Evolutionary conservation across 2,329 filamentous ascomycete species (phyloP), one percentile per base, ranked within the genome.

Genomic region (Fusarium tanahbumbuense): DNA sequence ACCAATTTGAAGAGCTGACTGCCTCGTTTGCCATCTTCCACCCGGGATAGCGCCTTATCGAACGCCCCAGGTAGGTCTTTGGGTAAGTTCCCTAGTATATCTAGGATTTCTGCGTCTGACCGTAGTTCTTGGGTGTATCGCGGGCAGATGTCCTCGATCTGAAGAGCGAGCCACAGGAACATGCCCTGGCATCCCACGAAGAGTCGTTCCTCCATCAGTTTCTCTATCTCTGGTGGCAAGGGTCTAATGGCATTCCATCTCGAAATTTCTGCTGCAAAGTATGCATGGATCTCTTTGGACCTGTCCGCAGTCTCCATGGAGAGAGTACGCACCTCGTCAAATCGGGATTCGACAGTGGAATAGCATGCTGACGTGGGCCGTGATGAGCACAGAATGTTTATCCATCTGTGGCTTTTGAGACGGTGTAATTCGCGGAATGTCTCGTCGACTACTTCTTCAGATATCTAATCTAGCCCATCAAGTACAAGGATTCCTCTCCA

Each of bases 111-210:
- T 5, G 16, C 16, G 1, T 37, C 32, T 0, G 32, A 18, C 4
- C 32, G 32, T 5, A 37, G 1, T 6, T 37, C 32, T 11, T n/a
- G 16, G 1, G 9, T 37, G 5, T 37, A 37, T 11, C 32, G 6
- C 1, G 32, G 16, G 9, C 32, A 37, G 9, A 37, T 37, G 16
- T 37, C 32, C 0, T 37, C 32, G 6, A 37, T 18, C 1, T 37
- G 32, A 18, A 37, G 32, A 6, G 32, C 18, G 1, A 37, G 32
- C 32, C 32, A 37, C 3, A 37, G 0, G 0, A 37, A 11, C 32
- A 37, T 37, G 0, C 32, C 32, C 0, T 37, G 32, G 0, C 32
- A 37, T 0, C 32, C 32, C 5, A 0, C 32, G 9, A 37, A 3
- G 16, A 37, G 32, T 11, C 18, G 32, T 37, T 37, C 9, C 16